Evolutionary conservation across 805 yeast species (phyloP), one percentile per base, ranked within the genome.

Genomic region (Zygotorulaspora florentina): DNA sequence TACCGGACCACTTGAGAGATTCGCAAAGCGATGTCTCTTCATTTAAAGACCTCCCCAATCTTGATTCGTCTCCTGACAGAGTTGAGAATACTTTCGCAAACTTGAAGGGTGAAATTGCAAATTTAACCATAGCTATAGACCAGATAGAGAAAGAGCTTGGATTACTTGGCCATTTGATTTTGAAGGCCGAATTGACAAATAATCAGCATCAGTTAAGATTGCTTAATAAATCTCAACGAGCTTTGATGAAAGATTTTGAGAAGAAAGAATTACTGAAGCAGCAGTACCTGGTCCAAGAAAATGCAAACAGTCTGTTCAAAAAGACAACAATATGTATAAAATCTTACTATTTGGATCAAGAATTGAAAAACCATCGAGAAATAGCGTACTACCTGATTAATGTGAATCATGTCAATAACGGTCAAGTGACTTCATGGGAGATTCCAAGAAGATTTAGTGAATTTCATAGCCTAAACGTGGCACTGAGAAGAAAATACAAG

Each of bases 401-500:
- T 55, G 87, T 91, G 3, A 82, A 80, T 43, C 83, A 81, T 60
- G 68, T 57, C 8, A 66, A 66, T 6, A 77, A 76, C 2, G 73
- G 69, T 2, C 72, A 74, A 4, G 70, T 77, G 2, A 87, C 90
- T 0, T 85, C 87, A 0, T 91, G 97, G 97, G 80, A 87, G 43
- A 85, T 89, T n/a, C 91, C 96, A 0, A 69, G 96, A 54, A 71
- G 98, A 46, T 90, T 81, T 59, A 86, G 86, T 55, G 96, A 91
- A 59, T 90, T 90, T 62, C 81, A 74, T 64, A 77, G 75, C 50
- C 69, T 90, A 28, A 81, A 90, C 58, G 79, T 78, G 49, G 80
- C 85, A 50, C 66, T 90, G 53, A 77, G 73, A 46, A 62, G 64
- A 2, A 69, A 66, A 36, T 83, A 80, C 54, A 43, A 45, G 9